Conservation (phyloP, 371 early-diverging fungal genomes). For the Funneliformis caledonium region DNA sequence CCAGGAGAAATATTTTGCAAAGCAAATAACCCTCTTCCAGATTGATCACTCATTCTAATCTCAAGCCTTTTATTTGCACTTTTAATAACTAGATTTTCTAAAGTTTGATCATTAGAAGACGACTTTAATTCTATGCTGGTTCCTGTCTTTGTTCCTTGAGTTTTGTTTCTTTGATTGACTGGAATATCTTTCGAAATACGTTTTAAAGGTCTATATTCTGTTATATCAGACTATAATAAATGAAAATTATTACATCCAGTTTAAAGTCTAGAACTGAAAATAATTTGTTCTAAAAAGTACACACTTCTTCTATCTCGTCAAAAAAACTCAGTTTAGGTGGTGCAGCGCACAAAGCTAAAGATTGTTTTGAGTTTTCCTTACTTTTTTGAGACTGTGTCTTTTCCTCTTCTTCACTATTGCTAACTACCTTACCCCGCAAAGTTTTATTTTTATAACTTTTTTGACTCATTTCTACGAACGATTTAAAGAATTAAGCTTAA, state of each 20-base stretch:
- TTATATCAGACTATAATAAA: not conserved
- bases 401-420: not conserved
- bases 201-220: not conserved
- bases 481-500: too few relatives aligned
- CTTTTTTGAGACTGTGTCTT: not conserved
- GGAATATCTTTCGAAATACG: not conserved
- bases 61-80: not conserved
- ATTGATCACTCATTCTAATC: not conserved
- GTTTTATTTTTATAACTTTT: not conserved
- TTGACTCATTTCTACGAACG: too few relatives aligned
- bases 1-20: not conserved
- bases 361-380: not conserved
- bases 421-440: not conserved
- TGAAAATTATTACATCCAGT: not conserved
- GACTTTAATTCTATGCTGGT: not conserved
- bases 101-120: not conserved
- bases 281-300: not conserved
- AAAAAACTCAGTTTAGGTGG: not conserved
- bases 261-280: not conserved
- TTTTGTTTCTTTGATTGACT: not conserved
- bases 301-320: constrained; percentile 11
- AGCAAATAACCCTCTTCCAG: constrained; percentile 30
- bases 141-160: not conserved
- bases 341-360: not conserved
- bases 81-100: not conserved